phyloP scores from a whole-genome alignment of 2,329 filamentous ascomycete genomes.

The Cryphonectria nitschkei region DNA sequence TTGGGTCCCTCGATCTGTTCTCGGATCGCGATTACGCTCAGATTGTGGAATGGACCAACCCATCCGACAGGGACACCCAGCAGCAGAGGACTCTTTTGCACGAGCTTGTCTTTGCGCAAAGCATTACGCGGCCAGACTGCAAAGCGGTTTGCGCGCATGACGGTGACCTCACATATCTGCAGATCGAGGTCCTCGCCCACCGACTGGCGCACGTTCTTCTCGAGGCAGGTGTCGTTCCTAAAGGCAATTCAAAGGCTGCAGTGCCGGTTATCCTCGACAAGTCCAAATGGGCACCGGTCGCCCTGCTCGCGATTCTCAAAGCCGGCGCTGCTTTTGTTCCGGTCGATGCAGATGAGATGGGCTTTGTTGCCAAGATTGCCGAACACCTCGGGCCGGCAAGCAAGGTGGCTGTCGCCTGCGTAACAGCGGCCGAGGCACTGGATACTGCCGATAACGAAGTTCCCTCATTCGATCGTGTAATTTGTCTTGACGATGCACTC shows the following conservation, averaged over 20 bases:
- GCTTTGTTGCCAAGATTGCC: constrained; percentile 34
- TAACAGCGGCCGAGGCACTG: constrained; percentile 25
- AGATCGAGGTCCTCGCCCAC: constrained; percentile 44
- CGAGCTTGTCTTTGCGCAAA: constrained; percentile 48
- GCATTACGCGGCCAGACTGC: constrained; percentile 42
- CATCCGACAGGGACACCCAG: constrained; percentile 43
- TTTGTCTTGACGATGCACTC: constrained; percentile 25
- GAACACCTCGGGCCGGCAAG: constrained; percentile 29
- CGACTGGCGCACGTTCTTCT: constrained; percentile 51
- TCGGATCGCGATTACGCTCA: constrained; percentile 59
- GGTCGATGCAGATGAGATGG: constrained; percentile 50
- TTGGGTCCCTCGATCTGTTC: constrained; percentile 53
- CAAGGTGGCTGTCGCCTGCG: constrained; percentile 26
- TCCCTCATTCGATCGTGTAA: constrained; percentile 26
- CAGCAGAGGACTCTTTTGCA: constrained; percentile 46
- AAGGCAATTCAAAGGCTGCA: constrained; percentile 48
- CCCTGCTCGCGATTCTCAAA: constrained; percentile 69
- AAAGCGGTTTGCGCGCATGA: constrained; percentile 51
- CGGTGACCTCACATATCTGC: constrained; percentile 47
- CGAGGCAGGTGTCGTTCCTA: constrained; percentile 49
- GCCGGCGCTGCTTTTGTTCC: constrained; percentile 56
- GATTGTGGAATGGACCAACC: constrained; percentile 56
- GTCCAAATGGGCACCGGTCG: constrained; percentile 68
- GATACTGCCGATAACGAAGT: constrained; percentile 5
- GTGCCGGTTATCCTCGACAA: constrained; percentile 73